Percentiles rank a stretch among this genome's conserved stretches.
These are phyloP conservation scores for Candida qinlingensis DNA, from an alignment of 805 yeast genomes.

Conservation along the genomic window DNA sequence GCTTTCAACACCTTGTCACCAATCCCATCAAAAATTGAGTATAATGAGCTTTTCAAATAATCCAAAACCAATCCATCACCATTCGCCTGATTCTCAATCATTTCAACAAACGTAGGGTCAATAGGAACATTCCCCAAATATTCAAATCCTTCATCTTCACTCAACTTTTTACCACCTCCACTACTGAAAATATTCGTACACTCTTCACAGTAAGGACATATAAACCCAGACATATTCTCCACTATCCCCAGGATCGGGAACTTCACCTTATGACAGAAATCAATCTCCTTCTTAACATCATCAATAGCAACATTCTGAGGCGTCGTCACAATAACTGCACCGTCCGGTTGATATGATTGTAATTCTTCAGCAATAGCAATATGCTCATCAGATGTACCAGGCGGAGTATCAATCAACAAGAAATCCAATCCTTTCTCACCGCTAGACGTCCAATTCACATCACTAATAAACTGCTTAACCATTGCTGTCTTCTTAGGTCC, in stretches of 20 bases:
- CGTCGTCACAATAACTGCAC: constrained; percentile 92
- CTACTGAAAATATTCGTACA: constrained; percentile 87
- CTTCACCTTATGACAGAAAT: constrained; percentile 83
- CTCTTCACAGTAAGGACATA: constrained; percentile 91
- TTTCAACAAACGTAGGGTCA: constrained; percentile 84
- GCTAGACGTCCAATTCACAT: constrained; percentile 79
- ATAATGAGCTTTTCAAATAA: constrained; percentile 30
- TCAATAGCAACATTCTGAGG: constrained; percentile 93
- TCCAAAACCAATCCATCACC: constrained; percentile 28
- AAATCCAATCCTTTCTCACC: constrained; percentile 40
- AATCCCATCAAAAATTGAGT: constrained; percentile 42
- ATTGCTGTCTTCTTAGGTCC: constrained; percentile 98
- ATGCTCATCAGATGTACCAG: constrained; percentile 98
- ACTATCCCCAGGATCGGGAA: constrained; percentile 78
- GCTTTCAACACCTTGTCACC: constrained; percentile 28
- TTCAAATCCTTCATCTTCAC: constrained; percentile 55
- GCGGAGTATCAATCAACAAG: constrained; percentile 92
- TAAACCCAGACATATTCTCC: constrained; percentile 96
- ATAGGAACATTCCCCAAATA: constrained; percentile 89
- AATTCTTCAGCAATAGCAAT: constrained; percentile 93
- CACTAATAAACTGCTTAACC: constrained; percentile 89
- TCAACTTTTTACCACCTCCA: constrained; percentile 82
- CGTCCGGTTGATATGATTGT: constrained; percentile 67
- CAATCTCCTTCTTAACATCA: constrained; percentile 91
- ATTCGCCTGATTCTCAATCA: constrained; percentile 59